Percentiles rank a stretch among this genome's conserved stretches.
Conservation (phyloP, 169 alveolate genomes). For the Plasmodium falciparum region DNA sequence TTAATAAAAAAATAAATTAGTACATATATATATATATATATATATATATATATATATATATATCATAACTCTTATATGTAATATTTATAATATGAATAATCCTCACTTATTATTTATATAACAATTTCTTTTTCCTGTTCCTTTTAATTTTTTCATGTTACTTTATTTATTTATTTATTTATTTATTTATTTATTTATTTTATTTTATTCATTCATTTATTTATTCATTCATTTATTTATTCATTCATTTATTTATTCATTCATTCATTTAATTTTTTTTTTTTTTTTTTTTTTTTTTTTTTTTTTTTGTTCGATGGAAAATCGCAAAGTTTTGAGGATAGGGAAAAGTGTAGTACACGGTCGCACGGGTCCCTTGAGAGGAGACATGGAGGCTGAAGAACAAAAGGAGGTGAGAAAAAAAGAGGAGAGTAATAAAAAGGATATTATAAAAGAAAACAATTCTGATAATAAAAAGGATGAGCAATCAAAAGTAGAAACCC, state of each 20-base stretch:
- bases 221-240: too few relatives aligned
- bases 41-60: too few relatives aligned
- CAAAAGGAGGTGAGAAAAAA: conserved; percentile 18
- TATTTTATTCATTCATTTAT: too few relatives aligned
- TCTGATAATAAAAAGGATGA: not conserved
- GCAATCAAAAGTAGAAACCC: not conserved
- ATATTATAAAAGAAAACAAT: not conserved
- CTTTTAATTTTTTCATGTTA: too few relatives aligned
- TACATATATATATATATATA: too few relatives aligned
- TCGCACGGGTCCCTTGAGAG: conserved; percentile 75
- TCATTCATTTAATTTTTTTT: too few relatives aligned
- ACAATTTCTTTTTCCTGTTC: too few relatives aligned
- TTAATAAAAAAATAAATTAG: too few relatives aligned
- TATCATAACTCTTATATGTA: too few relatives aligned
- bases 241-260: not conserved
- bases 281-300: not conserved
- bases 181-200: too few relatives aligned
- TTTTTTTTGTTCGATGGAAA: conserved; percentile 41
- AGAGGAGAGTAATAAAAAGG: not conserved
- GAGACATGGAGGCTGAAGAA: conserved; percentile 28
- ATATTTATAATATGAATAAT: too few relatives aligned
- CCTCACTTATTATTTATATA: not conserved
- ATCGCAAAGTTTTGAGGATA: conserved; percentile 30
- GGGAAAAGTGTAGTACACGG: conserved; percentile 77
- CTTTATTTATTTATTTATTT: not conserved